Percentiles rank a stretch among this genome's conserved stretches.
Evolutionary conservation across 2,329 filamentous ascomycete species (phyloP).

Genomic region (Alternaria alternata): DNA sequence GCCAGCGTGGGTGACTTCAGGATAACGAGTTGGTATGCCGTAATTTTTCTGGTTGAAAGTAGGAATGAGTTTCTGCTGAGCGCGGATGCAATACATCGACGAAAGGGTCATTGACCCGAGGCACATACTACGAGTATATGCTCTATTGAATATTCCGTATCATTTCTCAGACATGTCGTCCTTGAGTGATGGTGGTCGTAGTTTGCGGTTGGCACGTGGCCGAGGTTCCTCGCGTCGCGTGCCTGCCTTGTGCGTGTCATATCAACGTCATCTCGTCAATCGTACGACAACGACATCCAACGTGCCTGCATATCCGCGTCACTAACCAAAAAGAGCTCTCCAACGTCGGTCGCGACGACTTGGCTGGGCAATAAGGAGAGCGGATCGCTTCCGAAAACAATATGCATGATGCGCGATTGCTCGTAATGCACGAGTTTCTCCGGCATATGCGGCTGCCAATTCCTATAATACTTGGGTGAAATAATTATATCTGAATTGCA

Average conservation of each 20-base stretch:
- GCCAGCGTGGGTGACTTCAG: background rate
- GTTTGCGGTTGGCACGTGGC: background rate
- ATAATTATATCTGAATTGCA: background rate
- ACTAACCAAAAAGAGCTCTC: background rate
- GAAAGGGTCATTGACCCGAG: background rate
- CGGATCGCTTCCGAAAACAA: background rate
- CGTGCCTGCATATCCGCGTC: background rate
- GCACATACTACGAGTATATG: background rate
- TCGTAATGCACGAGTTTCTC: background rate
- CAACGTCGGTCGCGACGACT: background rate
- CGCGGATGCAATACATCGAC: background rate
- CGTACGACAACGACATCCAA: constrained; percentile 3
- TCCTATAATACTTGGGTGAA: background rate
- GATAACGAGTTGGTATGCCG: background rate
- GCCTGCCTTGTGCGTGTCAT: background rate
- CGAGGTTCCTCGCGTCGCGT: background rate
- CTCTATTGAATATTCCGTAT: background rate
- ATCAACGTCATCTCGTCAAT: constrained; percentile 5
- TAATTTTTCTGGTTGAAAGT: background rate
- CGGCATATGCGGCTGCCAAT: background rate
- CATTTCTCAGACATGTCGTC: background rate
- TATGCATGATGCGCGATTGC: constrained; percentile 1
- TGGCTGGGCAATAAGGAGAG: background rate
- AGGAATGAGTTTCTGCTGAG: background rate
- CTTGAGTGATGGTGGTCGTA: background rate